Conservation (phyloP, 2,329 filamentous ascomycete genomes). For the Hyphodiscus sp. region DNA sequence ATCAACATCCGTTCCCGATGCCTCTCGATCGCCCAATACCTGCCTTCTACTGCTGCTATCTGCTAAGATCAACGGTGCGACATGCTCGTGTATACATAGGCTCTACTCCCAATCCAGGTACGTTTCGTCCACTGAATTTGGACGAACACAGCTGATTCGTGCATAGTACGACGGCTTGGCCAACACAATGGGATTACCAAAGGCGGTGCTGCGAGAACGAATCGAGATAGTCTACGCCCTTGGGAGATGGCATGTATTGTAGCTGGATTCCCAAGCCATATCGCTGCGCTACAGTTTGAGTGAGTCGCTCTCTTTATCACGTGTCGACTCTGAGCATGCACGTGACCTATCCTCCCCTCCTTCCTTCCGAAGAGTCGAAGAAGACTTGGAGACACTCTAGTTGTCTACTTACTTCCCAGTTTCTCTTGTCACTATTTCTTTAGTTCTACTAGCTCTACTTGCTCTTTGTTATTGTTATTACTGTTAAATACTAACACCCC, state of each 20-base stretch:
- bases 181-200: conserved; percentile 85
- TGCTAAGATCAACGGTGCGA: conserved; percentile 75
- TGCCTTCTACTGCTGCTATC: conserved; percentile 87
- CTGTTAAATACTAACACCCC: background rate
- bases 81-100: conserved; percentile 75
- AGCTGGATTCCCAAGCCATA: conserved; percentile 79
- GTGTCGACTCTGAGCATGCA: background rate
- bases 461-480: too few relatives aligned
- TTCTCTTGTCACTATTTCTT: too few relatives aligned
- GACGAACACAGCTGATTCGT: conserved; percentile 8
- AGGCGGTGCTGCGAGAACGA: conserved; percentile 76
- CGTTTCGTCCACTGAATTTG: background rate
- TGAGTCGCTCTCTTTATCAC: conserved; percentile 36
- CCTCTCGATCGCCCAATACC: conserved; percentile 54
- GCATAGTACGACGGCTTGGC: conserved; percentile 60
- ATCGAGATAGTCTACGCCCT: conserved; percentile 60
- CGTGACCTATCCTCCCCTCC: too few relatives aligned
- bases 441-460: too few relatives aligned
- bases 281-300: conserved; percentile 92
- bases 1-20: conserved; percentile 16
- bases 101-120: conserved; percentile 74
- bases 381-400: too few relatives aligned
- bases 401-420: too few relatives aligned
- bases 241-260: conserved; percentile 90
- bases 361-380: too few relatives aligned